These are phyloP conservation scores for Umbilicus rupestris DNA, from an alignment of 164 flowering plant genomes.

Conservation along the genomic window DNA sequence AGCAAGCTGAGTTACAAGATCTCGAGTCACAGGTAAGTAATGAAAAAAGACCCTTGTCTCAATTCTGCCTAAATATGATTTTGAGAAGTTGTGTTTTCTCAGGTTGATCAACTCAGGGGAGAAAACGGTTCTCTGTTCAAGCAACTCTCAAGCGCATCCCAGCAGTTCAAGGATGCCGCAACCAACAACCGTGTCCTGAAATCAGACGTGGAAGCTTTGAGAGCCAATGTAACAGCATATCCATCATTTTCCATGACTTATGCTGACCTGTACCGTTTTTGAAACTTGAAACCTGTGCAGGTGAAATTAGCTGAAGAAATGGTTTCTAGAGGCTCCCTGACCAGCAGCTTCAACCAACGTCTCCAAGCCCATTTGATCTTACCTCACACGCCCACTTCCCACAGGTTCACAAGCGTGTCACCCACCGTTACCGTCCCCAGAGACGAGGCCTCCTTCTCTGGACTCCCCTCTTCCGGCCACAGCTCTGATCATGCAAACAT, in stretches of 20 bases:
- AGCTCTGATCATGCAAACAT: no score
- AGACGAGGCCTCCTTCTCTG: no score
- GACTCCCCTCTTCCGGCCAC: neutral
- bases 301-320: conserved; percentile 64
- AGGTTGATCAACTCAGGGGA: conserved; percentile 64
- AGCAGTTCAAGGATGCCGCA: conserved; percentile 48
- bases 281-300: no score
- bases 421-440: no score
- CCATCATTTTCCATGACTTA: no score
- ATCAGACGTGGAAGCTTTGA: conserved; percentile 68
- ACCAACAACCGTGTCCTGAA: conserved; percentile 60
- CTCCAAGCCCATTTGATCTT: conserved; percentile 34
- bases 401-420: conserved; percentile 22
- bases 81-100: no score
- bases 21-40: conserved; percentile 63
- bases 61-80: no score
- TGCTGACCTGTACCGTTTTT: no score
- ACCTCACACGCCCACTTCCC: conserved; percentile 17
- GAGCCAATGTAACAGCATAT: conserved; percentile 54
- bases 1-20: conserved; percentile 61
- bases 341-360: conserved; percentile 42
- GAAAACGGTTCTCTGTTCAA: conserved; percentile 49
- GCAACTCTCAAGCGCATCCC: conserved; percentile 47
- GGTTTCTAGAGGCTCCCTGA: conserved; percentile 48
- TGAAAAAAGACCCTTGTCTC: no score